phyloP scores from a whole-genome alignment of 2,329 filamentous ascomycete genomes.

The Botrytis byssoidea region DNA sequence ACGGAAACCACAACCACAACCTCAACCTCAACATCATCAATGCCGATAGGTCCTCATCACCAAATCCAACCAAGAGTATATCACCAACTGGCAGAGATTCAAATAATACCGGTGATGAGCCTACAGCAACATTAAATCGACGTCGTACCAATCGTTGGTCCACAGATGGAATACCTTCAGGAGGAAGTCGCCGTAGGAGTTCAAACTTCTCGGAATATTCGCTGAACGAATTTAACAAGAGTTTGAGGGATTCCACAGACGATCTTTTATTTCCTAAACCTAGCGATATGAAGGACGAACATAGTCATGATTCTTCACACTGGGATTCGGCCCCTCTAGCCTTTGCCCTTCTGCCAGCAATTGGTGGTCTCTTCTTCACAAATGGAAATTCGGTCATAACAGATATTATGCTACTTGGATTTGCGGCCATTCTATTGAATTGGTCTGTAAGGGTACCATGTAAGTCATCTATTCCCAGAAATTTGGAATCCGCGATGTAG shows the following conservation, averaged over 20 bases:
- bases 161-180: slow-evolving; percentile 35
- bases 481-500: neutral
- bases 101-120: slow-evolving; percentile 28
- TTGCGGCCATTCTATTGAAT: slow-evolving; percentile 84
- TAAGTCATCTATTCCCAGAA: neutral
- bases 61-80: slow-evolving; percentile 17
- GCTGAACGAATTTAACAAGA: slow-evolving; percentile 63
- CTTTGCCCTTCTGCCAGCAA: slow-evolving; percentile 79
- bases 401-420: slow-evolving; percentile 74
- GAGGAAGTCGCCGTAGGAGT: slow-evolving; percentile 59
- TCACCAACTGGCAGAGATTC: slow-evolving; percentile 19
- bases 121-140: slow-evolving; percentile 26
- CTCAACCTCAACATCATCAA: slow-evolving; percentile 8
- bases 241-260: slow-evolving; percentile 64
- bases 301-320: slow-evolving; percentile 56
- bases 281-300: slow-evolving; percentile 40
- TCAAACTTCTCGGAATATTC: slow-evolving; percentile 78
- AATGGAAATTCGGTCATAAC: slow-evolving; percentile 82
- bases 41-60: neutral
- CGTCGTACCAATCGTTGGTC: slow-evolving; percentile 32
- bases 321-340: slow-evolving; percentile 81
- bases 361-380: slow-evolving; percentile 81
- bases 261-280: slow-evolving; percentile 63
- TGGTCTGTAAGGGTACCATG: slow-evolving; percentile 91
- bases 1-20: slow-evolving; percentile 14